Conservation (phyloP, 768 basidiomycete species). For the Lactarius hatsudake region DNA sequence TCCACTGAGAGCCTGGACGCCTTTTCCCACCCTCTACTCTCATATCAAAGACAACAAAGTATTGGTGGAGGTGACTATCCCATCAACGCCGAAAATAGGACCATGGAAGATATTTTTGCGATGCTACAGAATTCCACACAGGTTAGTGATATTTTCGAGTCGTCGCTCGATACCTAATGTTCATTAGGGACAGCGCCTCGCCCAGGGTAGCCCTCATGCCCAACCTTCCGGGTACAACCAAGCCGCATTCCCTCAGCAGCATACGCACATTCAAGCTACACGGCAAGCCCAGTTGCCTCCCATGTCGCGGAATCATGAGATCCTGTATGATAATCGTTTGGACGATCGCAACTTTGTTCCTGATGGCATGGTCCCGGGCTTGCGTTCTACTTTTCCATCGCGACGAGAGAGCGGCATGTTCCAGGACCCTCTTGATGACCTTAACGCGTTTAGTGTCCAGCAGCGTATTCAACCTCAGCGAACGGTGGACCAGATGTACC, state of each 20-base stretch:
- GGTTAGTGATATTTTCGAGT: constrained; percentile 42
- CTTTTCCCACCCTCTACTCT: constrained; percentile 44
- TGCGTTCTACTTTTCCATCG: constrained; percentile 63
- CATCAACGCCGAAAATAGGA: constrained; percentile 49
- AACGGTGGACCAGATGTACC: constrained; percentile 55
- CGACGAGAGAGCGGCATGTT: constrained; percentile 55
- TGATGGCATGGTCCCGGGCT: constrained; percentile 82
- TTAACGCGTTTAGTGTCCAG: constrained; percentile 58
- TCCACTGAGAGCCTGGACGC: constrained; percentile 40
- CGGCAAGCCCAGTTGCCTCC: constrained; percentile 36
- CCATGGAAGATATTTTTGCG: constrained; percentile 78
- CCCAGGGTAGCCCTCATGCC: constrained; percentile 24
- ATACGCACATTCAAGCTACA: constrained; percentile 37
- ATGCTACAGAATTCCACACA: constrained; percentile 77
- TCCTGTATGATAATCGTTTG: constrained; percentile 68
- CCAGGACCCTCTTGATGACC: constrained; percentile 60
- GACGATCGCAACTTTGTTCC: constrained; percentile 79
- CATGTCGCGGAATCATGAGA: constrained; percentile 53
- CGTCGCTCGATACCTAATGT: constrained; percentile 26
- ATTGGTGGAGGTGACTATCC: constrained; percentile 38
- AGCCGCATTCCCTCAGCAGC: constrained; percentile 30
- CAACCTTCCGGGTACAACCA: constrained; percentile 31
- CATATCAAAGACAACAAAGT: constrained; percentile 45
- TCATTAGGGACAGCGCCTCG: constrained; percentile 22
- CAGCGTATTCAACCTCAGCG: constrained; percentile 49